A percentile compares a stretch with the other conserved stretches of the same genome.
These are phyloP conservation scores for Pleurotus sapidus DNA, from an alignment of 768 basidiomycete species.

Conservation along the genomic window DNA sequence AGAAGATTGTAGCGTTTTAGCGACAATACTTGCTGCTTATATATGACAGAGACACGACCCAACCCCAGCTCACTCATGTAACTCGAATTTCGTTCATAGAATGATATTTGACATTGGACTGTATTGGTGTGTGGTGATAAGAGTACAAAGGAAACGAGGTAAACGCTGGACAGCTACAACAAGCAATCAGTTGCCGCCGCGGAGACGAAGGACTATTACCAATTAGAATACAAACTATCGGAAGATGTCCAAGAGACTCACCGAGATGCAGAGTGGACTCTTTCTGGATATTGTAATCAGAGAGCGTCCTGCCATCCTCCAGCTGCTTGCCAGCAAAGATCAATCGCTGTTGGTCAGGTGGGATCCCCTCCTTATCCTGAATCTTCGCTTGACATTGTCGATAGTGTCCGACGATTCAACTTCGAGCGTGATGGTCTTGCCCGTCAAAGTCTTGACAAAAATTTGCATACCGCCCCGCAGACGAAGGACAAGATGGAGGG, in stretches of 20 bases:
- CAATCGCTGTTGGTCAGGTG: conserved; percentile 84
- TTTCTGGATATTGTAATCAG: conserved; percentile 82
- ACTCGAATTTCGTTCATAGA: too few relatives aligned
- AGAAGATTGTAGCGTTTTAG: not conserved
- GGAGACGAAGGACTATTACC: conserved; percentile 65
- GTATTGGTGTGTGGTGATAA: too few relatives aligned
- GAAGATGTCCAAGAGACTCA: not conserved
- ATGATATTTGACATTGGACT: too few relatives aligned
- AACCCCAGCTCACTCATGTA: too few relatives aligned
- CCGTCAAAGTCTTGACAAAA: conserved; percentile 84
- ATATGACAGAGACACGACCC: too few relatives aligned
- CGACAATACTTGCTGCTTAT: not conserved
- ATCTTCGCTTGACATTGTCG: conserved; percentile 86
- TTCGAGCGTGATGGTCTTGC: conserved; percentile 93
- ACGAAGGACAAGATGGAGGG: conserved; percentile 79
- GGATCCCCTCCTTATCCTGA: conserved; percentile 82
- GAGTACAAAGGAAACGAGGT: too few relatives aligned
- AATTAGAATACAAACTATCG: not conserved
- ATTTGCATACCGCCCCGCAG: conserved; percentile 92
- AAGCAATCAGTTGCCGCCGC: conserved; percentile 60
- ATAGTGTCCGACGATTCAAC: conserved; percentile 93
- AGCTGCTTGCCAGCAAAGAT: conserved; percentile 95
- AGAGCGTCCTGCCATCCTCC: conserved; percentile 90
- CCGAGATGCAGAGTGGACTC: conserved; percentile 78
- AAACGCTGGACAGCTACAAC: too few relatives aligned